Base-by-base conservation (phyloP, 257 asterid genomes). In the Solanum chiquidenum region DNA sequence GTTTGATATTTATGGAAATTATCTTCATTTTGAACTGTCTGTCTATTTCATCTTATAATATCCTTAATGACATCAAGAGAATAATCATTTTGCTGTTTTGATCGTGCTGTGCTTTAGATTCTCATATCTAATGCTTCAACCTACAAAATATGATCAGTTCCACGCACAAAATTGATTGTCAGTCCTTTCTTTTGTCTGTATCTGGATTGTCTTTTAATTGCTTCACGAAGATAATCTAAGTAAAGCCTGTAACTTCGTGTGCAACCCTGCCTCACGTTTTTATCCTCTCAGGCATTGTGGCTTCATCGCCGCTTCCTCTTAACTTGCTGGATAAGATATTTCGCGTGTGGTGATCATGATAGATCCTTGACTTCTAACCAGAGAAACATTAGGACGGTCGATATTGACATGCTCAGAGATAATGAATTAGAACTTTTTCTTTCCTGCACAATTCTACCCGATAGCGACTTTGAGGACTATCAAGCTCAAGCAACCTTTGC, bases 301-400 rank as follows among this genome's bases (percentile, higher is more conserved):
- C 98, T 97, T 86, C 98, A 97, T 87, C 98, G 98, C 1, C 99
- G 99, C 89, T 95, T 97, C 91, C 93, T 97, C 88, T 92, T 98
- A 68, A 89, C 94, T n/a, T 83, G 87, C 72, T 95, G 98, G 98
- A 83, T 93, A 91, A 93, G 92, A 84, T 92, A 93, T 89, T 89
- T 92, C 69, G 89, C 91, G 20, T 40, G 62, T 2, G 77, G 76
- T 80, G 88, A 66, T 52, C 82, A 84, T 68, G 84, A 84, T 69
- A 64, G 33, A 76, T 73, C 87, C 73, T 12, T 38, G 86, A 37
- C 83, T 79, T 88, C 89, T 58, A 85, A 84, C 60, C 86, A 87
- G 86, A 40, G 12, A 69, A 86, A 55, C 75, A 86, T 55, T 40
- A 85, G 38, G 83, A 71, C 13, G 77, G 83, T 74, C 21, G 90